A percentile compares a stretch with the other conserved stretches of the same genome.
Evolutionary conservation across 768 basidiomycete genomes (phyloP).

Genomic region (Lactarius evosmus): DNA sequence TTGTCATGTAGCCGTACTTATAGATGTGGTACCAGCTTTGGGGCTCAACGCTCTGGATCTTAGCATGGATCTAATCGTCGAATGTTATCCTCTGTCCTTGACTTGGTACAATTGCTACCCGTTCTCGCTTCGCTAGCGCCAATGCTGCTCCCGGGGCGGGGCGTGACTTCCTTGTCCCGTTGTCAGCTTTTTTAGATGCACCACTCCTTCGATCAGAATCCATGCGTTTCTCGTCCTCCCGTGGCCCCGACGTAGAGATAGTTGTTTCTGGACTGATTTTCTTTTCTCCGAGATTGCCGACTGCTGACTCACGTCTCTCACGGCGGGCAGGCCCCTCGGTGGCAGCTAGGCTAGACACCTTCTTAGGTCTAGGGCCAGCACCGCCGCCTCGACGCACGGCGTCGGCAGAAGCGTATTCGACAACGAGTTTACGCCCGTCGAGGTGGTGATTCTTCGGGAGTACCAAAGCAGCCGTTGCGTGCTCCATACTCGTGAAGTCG

Average conservation of each 20-base stretch:
- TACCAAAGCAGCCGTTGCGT: constrained; percentile 78
- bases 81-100: constrained; percentile 74
- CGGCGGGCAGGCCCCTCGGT: background rate
- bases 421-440: constrained; percentile 77
- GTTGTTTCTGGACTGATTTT: background rate
- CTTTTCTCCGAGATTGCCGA: background rate
- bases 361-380: constrained; percentile 15
- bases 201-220: background rate
- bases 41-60: background rate
- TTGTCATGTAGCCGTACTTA: constrained; percentile 12
- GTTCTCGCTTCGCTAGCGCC: constrained; percentile 72
- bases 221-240: constrained; percentile 1
- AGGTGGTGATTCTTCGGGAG: constrained; percentile 83
- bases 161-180: constrained; percentile 34
- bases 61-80: constrained; percentile 35
- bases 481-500: constrained; percentile 77
- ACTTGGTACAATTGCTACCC: constrained; percentile 66
- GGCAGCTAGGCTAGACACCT: background rate
- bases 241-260: background rate
- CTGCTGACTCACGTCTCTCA: background rate
- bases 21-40: constrained; percentile 2
- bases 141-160: constrained; percentile 78
- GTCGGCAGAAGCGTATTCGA: constrained; percentile 87
- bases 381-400: constrained; percentile 80
- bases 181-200: background rate